Evolutionary conservation across 2,329 filamentous ascomycete genomes (phyloP), one percentile per base, ranked within the genome.

Genomic region (Fusarium vanettenii): DNA sequence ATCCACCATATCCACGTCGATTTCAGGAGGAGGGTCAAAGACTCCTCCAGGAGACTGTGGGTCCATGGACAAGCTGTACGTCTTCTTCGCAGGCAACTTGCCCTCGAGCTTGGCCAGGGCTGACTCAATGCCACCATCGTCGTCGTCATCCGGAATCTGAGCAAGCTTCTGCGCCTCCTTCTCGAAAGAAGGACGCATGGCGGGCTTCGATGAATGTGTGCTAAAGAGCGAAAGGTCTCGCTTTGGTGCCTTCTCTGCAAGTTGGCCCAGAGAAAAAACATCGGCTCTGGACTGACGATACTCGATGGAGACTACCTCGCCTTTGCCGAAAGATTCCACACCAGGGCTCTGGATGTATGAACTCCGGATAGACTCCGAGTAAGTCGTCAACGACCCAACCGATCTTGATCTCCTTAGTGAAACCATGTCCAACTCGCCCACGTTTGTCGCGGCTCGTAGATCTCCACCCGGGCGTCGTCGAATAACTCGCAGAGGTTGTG

Each of bases 51-150:
- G 59, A 39, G 55, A 29, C 29, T 39, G 66, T 22, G 82, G 81
- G 50, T 85, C 84, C 71, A 86, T 85, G 16, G 71, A 67, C 18
- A 73, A 79, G 62, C 82, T 84, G 31, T 81, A 81, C 1, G 81
- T 72, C 76, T 82, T 90, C 76, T 88, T 91, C 80, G 92, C 89
- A 1, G 71, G 66, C 76, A 92, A 97, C 76, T 91, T 96, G 11
- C 97, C 97, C 84, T 99, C 97, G 0, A 99, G 88, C 79, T 98
- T 99, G 77, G 95, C 84, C 60, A 99, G 83, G 0, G 97, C 94
- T n/a, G 95, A 95, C 80, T 98, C 97, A 29, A 98, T 92, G 14
- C 96, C 96, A 8, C 95, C 95, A 79, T 92, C 89, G 18, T 86
- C 81, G 41, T 97, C 94, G 78, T 98, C 94, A 79, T 98, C 95